phyloP scores from a whole-genome alignment of 371 early-diverging fungal genomes.

The Apophysomyces variabilis region DNA sequence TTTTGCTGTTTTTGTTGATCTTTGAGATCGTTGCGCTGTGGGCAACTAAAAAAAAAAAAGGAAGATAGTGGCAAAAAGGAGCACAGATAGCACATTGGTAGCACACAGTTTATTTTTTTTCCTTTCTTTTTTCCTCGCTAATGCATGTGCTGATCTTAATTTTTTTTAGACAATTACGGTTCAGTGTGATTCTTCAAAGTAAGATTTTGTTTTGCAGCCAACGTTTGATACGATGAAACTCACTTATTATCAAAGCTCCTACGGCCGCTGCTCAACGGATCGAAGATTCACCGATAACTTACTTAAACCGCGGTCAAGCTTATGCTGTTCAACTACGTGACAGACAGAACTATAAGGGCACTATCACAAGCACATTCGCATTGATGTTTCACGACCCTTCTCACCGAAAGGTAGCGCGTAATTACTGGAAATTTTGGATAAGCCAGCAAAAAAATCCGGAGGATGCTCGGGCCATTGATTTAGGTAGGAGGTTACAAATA shows the following conservation, averaged over 20 bases:
- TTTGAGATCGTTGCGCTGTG: constrained; percentile 3
- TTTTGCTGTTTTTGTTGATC: not conserved
- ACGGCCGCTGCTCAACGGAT: constrained; percentile 40
- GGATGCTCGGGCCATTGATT: constrained; percentile 68
- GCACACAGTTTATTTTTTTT: not conserved
- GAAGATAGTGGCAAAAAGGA: not conserved
- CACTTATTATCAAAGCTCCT: constrained; percentile 31
- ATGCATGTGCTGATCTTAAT: constrained; percentile 2
- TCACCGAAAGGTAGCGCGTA: constrained; percentile 69
- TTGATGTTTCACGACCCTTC: constrained; percentile 77
- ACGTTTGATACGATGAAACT: not conserved
- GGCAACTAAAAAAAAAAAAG: not conserved
- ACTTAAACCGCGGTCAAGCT: constrained; percentile 70
- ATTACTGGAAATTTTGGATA: constrained; percentile 83
- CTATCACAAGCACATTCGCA: constrained; percentile 61
- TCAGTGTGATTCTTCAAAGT: constrained; percentile 11
- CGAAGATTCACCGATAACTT: constrained; percentile 58
- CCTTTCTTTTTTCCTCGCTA: not conserved
- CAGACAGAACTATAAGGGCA: constrained; percentile 38
- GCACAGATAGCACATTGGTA: constrained; percentile 10
- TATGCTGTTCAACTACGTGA: constrained; percentile 54
- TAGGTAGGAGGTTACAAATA: constrained; percentile 42
- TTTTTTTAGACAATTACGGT: constrained; percentile 11
- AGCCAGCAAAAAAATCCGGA: constrained; percentile 69
- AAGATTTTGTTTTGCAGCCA: not conserved